A percentile compares a stretch with the other conserved stretches of the same genome.
Evolutionary conservation across 2,329 filamentous ascomycete species (phyloP).

Genomic region (Anisogramma anomala): DNA sequence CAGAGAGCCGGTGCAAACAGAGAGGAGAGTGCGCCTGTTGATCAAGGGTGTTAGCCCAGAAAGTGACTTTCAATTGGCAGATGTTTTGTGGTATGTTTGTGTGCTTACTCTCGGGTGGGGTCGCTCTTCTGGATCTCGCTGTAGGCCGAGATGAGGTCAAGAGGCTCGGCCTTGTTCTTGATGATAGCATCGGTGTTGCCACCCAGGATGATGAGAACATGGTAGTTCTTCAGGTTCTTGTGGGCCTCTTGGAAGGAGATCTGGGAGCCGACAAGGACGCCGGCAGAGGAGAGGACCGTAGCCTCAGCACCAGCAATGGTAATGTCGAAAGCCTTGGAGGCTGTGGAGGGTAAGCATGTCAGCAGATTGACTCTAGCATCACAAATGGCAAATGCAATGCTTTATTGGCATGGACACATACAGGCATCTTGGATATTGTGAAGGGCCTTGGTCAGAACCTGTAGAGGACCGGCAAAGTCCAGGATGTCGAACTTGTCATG

Average conservation of each 20-base stretch:
- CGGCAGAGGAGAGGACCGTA: conserved; percentile 47
- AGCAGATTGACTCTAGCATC: too few relatives aligned
- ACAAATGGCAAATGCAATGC: too few relatives aligned
- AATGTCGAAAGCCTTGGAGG: conserved; percentile 45
- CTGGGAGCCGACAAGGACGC: conserved; percentile 60
- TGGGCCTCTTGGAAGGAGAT: conserved; percentile 70
- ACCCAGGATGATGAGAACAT: conserved; percentile 68
- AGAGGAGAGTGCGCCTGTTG: conserved; percentile 55
- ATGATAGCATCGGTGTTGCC: conserved; percentile 54
- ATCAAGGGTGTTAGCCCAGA: background rate
- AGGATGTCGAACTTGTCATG: conserved; percentile 48
- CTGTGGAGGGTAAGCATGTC: conserved; percentile 22
- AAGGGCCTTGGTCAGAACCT: conserved; percentile 38
- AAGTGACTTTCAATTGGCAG: background rate
- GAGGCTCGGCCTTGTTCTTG: conserved; percentile 56
- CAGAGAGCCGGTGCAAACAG: conserved; percentile 68
- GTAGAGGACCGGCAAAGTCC: conserved; percentile 45
- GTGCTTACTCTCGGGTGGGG: conserved; percentile 51
- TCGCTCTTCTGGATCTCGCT: conserved; percentile 71
- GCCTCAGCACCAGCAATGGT: conserved; percentile 43
- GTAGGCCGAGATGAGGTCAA: conserved; percentile 63
- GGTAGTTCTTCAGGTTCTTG: conserved; percentile 61
- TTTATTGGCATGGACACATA: conserved; percentile 25
- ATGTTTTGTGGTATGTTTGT: background rate
- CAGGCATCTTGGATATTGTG: conserved; percentile 43